Evolutionary conservation across 208 protist genomes (phyloP).

Genomic region (Naegleria lovaniensis): DNA sequence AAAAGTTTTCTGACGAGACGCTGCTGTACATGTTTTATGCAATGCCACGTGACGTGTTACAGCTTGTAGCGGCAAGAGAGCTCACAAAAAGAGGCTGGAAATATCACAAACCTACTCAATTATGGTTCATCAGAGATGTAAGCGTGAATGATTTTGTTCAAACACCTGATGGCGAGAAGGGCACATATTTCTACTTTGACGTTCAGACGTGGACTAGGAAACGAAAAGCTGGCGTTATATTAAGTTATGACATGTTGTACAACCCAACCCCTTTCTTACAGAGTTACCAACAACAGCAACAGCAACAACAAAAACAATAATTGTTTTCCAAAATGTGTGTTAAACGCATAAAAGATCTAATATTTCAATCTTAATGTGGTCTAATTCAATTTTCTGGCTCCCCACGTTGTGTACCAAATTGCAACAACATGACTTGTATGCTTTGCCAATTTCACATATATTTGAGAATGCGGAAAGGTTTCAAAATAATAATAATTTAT

Average conservation of each 20-base stretch:
- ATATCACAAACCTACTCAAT: constrained; percentile 66
- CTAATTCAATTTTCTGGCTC: too few species aligned
- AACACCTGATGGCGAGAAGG: background rate
- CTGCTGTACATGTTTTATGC: constrained; percentile 98
- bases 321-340: too few species aligned
- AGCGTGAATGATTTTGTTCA: background rate
- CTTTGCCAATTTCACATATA: background rate
- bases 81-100: constrained; percentile 81
- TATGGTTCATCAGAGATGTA: constrained; percentile 53
- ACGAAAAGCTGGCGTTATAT: background rate
- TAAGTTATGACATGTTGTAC: background rate
- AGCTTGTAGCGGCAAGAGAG: constrained; percentile 79
- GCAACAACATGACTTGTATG: too few species aligned
- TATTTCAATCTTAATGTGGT: too few species aligned
- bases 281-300: too few species aligned
- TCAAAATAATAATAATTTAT: constrained; percentile 32
- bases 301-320: background rate
- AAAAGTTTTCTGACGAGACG: constrained; percentile 65
- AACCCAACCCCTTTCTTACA: background rate
- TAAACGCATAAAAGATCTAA: too few species aligned
- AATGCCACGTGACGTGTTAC: constrained; percentile 92
- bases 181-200: background rate
- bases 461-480: too few species aligned
- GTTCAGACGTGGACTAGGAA: background rate
- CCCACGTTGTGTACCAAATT: too few species aligned